Percentiles rank a stretch among this genome's conserved stretches.
These are phyloP conservation scores for Pestalotiopsis fici DNA, from an alignment of 2,329 filamentous ascomycete species.

Conservation along the genomic window DNA sequence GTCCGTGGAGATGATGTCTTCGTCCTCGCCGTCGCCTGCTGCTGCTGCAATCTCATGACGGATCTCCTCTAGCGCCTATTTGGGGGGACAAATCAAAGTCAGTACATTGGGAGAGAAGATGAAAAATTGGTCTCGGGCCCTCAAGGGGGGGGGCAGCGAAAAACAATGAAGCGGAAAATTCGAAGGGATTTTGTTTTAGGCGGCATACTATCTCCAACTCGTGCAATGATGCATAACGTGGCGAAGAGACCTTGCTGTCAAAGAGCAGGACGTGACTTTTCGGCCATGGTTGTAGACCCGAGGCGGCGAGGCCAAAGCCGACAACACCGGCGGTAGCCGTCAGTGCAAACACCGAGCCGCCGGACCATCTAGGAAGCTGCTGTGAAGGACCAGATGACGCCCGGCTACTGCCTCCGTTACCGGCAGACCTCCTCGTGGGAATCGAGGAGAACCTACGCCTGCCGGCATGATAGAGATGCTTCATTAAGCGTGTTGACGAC, in stretches of 20 bases:
- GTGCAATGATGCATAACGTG: constrained; percentile 46
- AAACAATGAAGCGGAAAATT: not conserved
- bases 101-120: constrained; percentile 8
- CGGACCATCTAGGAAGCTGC: constrained; percentile 25
- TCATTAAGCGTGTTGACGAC: constrained; percentile 19
- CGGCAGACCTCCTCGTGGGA: constrained; percentile 14
- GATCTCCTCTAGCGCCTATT: constrained; percentile 59
- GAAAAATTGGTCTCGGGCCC: not conserved
- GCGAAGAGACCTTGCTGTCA: constrained; percentile 25
- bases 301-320: constrained; percentile 28
- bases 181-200: not conserved
- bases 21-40: constrained; percentile 24
- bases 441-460: constrained; percentile 18
- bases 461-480: constrained; percentile 19
- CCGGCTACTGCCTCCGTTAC: constrained; percentile 13
- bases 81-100: not conserved
- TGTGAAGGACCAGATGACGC: constrained; percentile 13
- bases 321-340: constrained; percentile 28
- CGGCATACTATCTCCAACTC: constrained; percentile 51
- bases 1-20: constrained; percentile 64
- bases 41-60: constrained; percentile 38
- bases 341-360: constrained; percentile 28
- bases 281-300: constrained; percentile 21
- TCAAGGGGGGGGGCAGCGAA: too few species aligned
- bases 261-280: constrained; percentile 25